These are phyloP conservation scores for Parasarocladium wereldwijsianum DNA, from an alignment of 2,329 filamentous ascomycete species.

Conservation along the genomic window DNA sequence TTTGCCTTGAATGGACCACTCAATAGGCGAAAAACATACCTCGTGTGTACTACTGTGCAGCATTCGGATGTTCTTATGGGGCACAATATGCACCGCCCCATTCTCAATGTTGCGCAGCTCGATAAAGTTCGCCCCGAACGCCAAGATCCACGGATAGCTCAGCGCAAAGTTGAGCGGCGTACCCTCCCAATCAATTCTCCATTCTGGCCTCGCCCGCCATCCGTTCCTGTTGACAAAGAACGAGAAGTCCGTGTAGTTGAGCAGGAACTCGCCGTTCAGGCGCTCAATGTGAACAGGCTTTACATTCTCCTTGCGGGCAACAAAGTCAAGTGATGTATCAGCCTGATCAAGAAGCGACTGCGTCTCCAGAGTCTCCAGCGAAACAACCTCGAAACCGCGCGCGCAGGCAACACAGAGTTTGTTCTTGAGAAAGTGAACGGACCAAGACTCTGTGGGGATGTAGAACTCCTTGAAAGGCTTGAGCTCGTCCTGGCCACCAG, in stretches of 20 bases:
- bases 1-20: neutral
- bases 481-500: slow-evolving; percentile 79
- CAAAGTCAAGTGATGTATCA: slow-evolving; percentile 94
- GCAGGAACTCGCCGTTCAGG: slow-evolving; percentile 88
- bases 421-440: slow-evolving; percentile 91
- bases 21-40: slow-evolving; percentile 36
- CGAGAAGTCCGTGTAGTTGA: slow-evolving; percentile 97
- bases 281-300: slow-evolving; percentile 95
- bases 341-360: slow-evolving; percentile 94
- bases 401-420: slow-evolving; percentile 95
- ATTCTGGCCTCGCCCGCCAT: slow-evolving; percentile 90
- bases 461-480: slow-evolving; percentile 99
- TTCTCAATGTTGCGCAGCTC: slow-evolving; percentile 93
- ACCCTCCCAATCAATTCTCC: slow-evolving; percentile 96
- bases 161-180: slow-evolving; percentile 84
- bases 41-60: slow-evolving; percentile 93
- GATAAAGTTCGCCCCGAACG: slow-evolving; percentile 95
- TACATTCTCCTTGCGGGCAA: slow-evolving; percentile 82
- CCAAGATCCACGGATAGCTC: slow-evolving; percentile 91
- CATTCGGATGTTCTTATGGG: slow-evolving; percentile 94
- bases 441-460: slow-evolving; percentile 95
- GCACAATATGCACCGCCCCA: slow-evolving; percentile 88
- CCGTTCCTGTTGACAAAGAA: slow-evolving; percentile 99
- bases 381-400: slow-evolving; percentile 92
- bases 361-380: slow-evolving; percentile 91